Evolutionary conservation across 345 rosid genomes (phyloP).

Genomic region (Eucalyptus decipiens): DNA sequence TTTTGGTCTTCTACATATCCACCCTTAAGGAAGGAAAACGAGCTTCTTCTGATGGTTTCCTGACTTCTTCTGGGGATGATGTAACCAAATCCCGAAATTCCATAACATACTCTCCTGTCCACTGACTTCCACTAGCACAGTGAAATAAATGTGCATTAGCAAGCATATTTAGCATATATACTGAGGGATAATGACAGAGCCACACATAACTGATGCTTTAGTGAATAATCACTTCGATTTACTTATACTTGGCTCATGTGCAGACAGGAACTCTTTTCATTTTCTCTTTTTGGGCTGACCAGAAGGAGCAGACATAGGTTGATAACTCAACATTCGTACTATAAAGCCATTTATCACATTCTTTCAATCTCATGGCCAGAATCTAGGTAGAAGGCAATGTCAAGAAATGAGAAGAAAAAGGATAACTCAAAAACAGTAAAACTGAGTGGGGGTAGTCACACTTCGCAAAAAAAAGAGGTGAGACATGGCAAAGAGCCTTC

Average conservation of each 20-base stretch:
- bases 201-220: neutral
- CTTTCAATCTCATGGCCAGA: neutral
- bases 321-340: neutral
- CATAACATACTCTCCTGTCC: constrained; percentile 86
- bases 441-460: neutral
- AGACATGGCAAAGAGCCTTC: neutral
- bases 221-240: neutral
- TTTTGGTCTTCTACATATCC: constrained; percentile 66
- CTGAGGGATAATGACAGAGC: neutral
- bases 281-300: neutral
- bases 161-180: neutral
- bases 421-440: neutral
- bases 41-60: constrained; percentile 57
- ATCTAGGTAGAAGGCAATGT: neutral
- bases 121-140: constrained; percentile 50
- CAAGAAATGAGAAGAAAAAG: neutral
- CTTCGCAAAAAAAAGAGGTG: neutral
- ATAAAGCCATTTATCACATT: neutral
- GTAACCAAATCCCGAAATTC: constrained; percentile 62
- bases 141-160: neutral
- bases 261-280: neutral
- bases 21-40: constrained; percentile 75
- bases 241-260: neutral
- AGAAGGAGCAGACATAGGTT: neutral
- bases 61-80: constrained; percentile 21